phyloP scores from a whole-genome alignment of 257 asterid species.

The Fraxinus americana region DNA sequence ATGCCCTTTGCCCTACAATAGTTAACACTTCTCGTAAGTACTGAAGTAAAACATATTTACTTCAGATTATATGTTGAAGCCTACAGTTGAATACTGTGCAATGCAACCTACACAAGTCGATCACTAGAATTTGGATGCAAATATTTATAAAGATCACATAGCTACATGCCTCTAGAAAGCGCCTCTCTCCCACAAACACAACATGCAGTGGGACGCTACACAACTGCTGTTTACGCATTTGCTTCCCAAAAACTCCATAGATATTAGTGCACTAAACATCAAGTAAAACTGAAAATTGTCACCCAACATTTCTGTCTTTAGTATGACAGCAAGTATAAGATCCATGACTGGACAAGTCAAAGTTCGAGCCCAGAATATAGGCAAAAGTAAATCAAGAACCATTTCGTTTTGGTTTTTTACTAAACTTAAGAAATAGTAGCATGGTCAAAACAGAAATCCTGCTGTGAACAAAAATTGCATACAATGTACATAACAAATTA shows the following conservation, averaged over 20 bases:
- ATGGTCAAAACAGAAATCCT: background rate
- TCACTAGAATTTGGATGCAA: background rate
- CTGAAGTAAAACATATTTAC: background rate
- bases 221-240: too few relatives aligned
- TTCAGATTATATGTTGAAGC: background rate
- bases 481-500: background rate
- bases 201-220: background rate
- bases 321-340: background rate
- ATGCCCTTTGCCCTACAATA: too few relatives aligned
- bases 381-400: background rate
- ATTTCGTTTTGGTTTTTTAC: background rate
- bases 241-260: background rate
- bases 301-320: background rate
- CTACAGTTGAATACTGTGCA: background rate
- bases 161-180: background rate
- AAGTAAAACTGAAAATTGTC: background rate
- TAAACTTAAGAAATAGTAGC: background rate
- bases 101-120: background rate
- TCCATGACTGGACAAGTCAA: background rate
- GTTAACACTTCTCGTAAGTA: background rate
- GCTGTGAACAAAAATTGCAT: background rate
- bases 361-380: background rate
- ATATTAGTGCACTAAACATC: background rate
- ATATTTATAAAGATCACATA: background rate
- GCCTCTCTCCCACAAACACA: background rate